A percentile compares a stretch with the other conserved stretches of the same genome.
Conservation (phyloP, 2,329 filamentous ascomycete species). For the Aspergillus sp. region DNA sequence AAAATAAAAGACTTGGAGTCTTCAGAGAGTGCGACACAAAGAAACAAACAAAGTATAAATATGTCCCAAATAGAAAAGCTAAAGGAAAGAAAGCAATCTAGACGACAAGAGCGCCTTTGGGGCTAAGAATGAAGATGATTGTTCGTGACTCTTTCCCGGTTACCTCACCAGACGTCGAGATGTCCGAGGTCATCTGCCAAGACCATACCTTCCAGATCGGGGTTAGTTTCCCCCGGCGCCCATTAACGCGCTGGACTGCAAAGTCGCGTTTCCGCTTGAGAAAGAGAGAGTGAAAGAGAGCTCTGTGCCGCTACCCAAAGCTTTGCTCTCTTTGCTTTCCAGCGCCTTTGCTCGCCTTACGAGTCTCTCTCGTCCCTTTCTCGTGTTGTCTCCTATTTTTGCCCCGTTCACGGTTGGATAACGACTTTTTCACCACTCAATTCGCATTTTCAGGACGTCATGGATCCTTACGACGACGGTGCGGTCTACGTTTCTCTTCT, state of each 20-base stretch:
- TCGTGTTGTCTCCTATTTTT: not conserved
- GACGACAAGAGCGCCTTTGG: conserved; percentile 5
- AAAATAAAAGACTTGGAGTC: conserved; percentile 13
- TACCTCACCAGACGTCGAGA: not conserved
- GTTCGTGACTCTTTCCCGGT: conserved; percentile 2
- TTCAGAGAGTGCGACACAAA: conserved; percentile 12
- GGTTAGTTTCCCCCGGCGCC: conserved; percentile 18
- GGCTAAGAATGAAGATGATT: conserved; percentile 5
- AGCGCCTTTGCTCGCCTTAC: not conserved
- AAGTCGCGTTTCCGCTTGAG: conserved; percentile 20
- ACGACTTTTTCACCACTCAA: not conserved
- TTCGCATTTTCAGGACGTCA: conserved; percentile 8
- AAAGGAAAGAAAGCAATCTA: conserved; percentile 4
- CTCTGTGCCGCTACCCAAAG: conserved; percentile 10
- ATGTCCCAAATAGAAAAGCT: conserved; percentile 6
- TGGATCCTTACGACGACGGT: conserved; percentile 35
- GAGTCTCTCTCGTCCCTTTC: not conserved
- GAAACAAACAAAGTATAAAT: conserved; percentile 12
- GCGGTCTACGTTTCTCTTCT: conserved; percentile 9
- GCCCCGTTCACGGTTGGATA: too few species aligned
- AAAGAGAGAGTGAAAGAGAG: conserved; percentile 4
- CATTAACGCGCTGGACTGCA: conserved; percentile 31
- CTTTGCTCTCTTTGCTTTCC: conserved; percentile 5
- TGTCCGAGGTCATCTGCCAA: conserved; percentile 18
- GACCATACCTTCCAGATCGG: conserved; percentile 7